Evolutionary conservation across 768 basidiomycete species (phyloP).

Genomic region (Amanita phalloides): DNA sequence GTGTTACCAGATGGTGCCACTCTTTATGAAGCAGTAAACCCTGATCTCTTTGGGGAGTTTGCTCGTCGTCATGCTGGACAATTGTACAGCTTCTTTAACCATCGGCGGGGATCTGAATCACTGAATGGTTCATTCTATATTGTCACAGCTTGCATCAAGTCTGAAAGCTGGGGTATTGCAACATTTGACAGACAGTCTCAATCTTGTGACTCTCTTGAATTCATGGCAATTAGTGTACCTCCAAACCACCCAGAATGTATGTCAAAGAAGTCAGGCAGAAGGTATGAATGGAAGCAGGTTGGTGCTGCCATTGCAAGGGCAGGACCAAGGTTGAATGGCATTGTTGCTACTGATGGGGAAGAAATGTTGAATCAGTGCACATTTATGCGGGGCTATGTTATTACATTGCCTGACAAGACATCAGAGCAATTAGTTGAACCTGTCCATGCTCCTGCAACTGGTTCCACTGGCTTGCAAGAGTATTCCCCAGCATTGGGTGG

Average conservation of each 20-base stretch:
- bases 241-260: too few relatives aligned
- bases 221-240: background rate
- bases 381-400: slow-evolving; percentile 4
- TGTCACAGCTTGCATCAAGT: slow-evolving; percentile 14
- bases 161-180: slow-evolving; percentile 10
- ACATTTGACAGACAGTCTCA: slow-evolving; percentile 2
- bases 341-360: background rate
- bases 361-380: slow-evolving; percentile 6
- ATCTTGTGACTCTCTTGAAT: background rate
- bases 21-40: slow-evolving; percentile 1
- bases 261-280: too few relatives aligned
- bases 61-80: slow-evolving; percentile 8
- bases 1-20: slow-evolving; percentile 10
- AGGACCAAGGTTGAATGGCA: background rate
- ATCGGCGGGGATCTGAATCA: slow-evolving; percentile 1
- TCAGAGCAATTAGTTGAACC: background rate
- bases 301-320: background rate
- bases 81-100: slow-evolving; percentile 11
- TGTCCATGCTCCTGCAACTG: background rate
- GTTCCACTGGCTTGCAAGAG: too few relatives aligned
- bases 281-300: background rate
- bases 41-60: slow-evolving; percentile 3
- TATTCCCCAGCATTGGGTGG: too few relatives aligned
- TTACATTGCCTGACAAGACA: background rate
- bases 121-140: slow-evolving; percentile 11